Conservation (phyloP, 164 flowering plant genomes). For the Vitis rupestris region DNA sequence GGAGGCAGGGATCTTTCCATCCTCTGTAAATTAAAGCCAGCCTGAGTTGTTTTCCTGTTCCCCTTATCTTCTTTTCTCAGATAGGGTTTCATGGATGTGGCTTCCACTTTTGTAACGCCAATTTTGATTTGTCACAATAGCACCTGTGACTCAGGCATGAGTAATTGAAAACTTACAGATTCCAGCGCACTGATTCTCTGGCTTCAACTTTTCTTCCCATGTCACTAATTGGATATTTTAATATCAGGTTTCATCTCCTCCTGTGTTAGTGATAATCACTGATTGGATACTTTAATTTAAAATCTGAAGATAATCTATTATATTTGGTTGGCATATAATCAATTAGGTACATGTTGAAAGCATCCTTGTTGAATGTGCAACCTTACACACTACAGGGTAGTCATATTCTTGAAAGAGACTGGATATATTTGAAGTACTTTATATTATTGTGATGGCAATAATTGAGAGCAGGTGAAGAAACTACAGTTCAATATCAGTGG, state of each 20-base stretch:
- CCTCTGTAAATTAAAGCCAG: slow-evolving; percentile 3
- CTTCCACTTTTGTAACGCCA: slow-evolving; percentile 5
- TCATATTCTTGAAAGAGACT: not conserved
- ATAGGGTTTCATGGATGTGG: not conserved
- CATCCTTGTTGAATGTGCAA: not conserved
- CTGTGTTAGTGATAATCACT: not conserved
- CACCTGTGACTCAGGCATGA: no score
- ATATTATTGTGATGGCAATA: not conserved
- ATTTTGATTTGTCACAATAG: slow-evolving; percentile 4
- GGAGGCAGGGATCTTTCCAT: not conserved
- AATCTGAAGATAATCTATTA: not conserved
- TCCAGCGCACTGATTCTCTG: no score
- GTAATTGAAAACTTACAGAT: no score
- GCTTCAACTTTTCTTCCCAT: no score
- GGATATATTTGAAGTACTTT: not conserved
- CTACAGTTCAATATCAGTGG: not conserved
- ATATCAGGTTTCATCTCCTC: no score
- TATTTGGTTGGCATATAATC: not conserved
- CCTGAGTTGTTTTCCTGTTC: not conserved
- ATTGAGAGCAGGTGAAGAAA: slow-evolving; percentile 9
- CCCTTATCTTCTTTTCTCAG: not conserved
- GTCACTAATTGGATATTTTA: no score
- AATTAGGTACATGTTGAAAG: not conserved
- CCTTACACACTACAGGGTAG: not conserved
- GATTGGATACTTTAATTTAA: not conserved